Evolutionary conservation across 2,329 filamentous ascomycete genomes (phyloP), one percentile per base, ranked within the genome.

Genomic region (Aspergillus ochraceoroseus): DNA sequence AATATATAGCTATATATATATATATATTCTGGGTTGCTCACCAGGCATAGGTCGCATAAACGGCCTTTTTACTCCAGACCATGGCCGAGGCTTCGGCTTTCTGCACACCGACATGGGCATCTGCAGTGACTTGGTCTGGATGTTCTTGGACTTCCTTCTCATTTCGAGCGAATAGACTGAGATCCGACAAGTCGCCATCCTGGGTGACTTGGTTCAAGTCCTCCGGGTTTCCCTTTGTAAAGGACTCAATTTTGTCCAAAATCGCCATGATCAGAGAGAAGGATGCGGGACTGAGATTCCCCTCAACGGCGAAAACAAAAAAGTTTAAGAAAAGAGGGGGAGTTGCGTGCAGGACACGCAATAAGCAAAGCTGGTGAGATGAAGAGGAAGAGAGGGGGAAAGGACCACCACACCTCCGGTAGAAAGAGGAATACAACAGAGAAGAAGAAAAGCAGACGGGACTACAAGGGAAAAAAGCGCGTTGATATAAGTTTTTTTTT

Each of bases 71-170:
- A 9, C 64, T 64, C 70, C 70, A 73, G 17, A 62, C 64, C 47
- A 69, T 52, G 11, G 70, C 66, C 4, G 69, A 61, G 7, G 70
- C 70, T 54, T 73, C 68, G 11, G 68, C 63, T 41, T 69, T 64
- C 40, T 69, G 61, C n/a, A 72, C 68, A 59, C 70, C 70, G n/a
- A 53, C 36, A 25, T 65, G 58, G 7, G 60, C 59, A 46, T 59
- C 43, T 18, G 49, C 26, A 5, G 59, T 62, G 43, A 63, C 36
- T 28, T 47, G 31, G 23, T 48, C 43, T 2, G 55, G 53, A 23
- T 59, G 40, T 15, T 30, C 13, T 35, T 53, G 37, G 12, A 58
- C 34, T 27, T 61, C 58, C 43, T 57, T 59, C 17, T 59, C 57
- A 20, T 59, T 54, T 4, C 46, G 54, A 12, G 48, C 55, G 30